phyloP scores from a whole-genome alignment of 768 basidiomycete species.

The Phlegmacium glaucopus region DNA sequence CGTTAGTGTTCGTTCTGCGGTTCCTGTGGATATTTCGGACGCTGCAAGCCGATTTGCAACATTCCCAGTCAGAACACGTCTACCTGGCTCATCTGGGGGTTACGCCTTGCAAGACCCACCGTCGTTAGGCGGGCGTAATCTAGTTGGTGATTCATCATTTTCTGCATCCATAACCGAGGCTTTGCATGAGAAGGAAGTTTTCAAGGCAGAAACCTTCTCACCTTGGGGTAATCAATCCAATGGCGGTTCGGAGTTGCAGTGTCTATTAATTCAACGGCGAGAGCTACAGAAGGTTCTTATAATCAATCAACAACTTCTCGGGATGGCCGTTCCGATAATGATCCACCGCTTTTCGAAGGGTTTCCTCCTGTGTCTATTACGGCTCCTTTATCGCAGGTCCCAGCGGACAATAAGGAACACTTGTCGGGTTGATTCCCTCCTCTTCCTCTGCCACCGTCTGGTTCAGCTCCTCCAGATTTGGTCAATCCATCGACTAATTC shows the following conservation, averaged over 20 bases:
- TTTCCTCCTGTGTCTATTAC: neutral
- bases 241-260: neutral
- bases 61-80: slow-evolving; percentile 51
- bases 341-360: neutral
- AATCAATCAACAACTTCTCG: slow-evolving; percentile 5
- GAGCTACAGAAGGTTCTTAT: slow-evolving; percentile 8
- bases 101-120: slow-evolving; percentile 28
- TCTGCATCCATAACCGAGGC: slow-evolving; percentile 35
- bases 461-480: slow-evolving; percentile 17
- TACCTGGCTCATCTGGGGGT: slow-evolving; percentile 18
- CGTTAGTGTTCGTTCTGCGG: slow-evolving; percentile 21
- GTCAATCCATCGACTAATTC: slow-evolving; percentile 15
- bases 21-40: slow-evolving; percentile 17
- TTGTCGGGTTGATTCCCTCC: neutral
- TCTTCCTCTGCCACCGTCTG: slow-evolving; percentile 10
- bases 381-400: neutral
- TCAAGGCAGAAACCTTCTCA: slow-evolving; percentile 2
- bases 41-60: slow-evolving; percentile 61
- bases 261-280: slow-evolving; percentile 1
- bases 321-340: neutral
- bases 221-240: neutral
- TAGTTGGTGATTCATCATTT: slow-evolving; percentile 28
- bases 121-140: slow-evolving; percentile 15
- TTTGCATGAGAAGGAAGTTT: slow-evolving; percentile 9
- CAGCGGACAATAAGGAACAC: neutral